A percentile compares a stretch with the other conserved stretches of the same genome.
Conservation (phyloP, 305 asterid species). For the Rubia occidens region DNA sequence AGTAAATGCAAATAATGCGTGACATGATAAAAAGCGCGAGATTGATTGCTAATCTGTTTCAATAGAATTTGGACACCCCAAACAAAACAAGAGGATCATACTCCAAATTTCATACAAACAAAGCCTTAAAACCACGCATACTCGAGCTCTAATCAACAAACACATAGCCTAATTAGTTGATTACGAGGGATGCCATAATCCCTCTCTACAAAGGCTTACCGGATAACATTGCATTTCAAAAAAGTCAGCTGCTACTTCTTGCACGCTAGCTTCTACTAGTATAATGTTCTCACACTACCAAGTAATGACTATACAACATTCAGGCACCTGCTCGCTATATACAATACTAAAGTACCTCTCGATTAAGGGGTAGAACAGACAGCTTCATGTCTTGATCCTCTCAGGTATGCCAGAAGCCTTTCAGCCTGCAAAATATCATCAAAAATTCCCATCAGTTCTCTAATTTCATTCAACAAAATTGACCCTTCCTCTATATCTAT, state of each 20-base stretch:
- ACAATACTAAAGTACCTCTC: conserved; percentile 24
- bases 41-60: conserved; percentile 15
- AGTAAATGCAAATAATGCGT: not conserved
- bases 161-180: conserved; percentile 25
- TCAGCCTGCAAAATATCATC: conserved; percentile 62
- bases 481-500: not conserved
- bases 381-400: conserved; percentile 91
- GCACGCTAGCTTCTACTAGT: conserved; percentile 27
- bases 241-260: conserved; percentile 35
- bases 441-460: conserved; percentile 3
- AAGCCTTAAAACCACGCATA: conserved; percentile 27
- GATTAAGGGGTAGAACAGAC: conserved; percentile 53
- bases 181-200: conserved; percentile 16
- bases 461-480: conserved; percentile 1
- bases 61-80: conserved; percentile 35
- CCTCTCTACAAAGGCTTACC: conserved; percentile 25
- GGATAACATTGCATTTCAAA: conserved; percentile 27
- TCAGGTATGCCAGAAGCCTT: conserved; percentile 74
- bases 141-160: conserved; percentile 20
- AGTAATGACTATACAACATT: conserved; percentile 35
- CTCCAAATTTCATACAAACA: conserved; percentile 32
- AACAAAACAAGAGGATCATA: conserved; percentile 42
- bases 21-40: not conserved
- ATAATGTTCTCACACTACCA: conserved; percentile 10
- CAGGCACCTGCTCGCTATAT: conserved; percentile 10